A percentile compares a stretch with the other conserved stretches of the same genome.
These are phyloP conservation scores for Oleoguttula mirabilis DNA, from an alignment of 495 filamentous ascomycete genomes.

Conservation along the genomic window DNA sequence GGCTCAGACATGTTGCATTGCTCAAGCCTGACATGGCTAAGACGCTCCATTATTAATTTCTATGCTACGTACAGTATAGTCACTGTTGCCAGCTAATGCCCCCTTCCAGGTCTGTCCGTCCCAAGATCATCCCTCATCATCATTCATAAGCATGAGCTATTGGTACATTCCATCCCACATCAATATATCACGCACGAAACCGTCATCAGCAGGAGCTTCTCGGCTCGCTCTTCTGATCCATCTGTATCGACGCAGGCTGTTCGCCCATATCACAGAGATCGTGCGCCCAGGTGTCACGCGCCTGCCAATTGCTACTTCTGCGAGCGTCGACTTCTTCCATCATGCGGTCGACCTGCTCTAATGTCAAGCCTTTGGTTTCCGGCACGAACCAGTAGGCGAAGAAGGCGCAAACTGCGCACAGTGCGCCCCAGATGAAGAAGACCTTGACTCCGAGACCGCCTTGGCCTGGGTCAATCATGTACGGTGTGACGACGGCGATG, in stretches of 20 bases:
- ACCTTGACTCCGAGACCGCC: constrained; percentile 60
- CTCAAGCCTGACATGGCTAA: too few species aligned
- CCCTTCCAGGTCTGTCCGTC: too few species aligned
- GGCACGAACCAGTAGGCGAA: constrained; percentile 54
- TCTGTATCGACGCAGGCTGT: constrained; percentile 1
- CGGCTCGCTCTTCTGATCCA: constrained; percentile 1
- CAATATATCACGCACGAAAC: too few species aligned
- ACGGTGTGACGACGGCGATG: constrained; percentile 66
- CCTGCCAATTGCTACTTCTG: constrained; percentile 58
- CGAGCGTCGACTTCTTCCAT: constrained; percentile 70
- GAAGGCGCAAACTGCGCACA: constrained; percentile 40
- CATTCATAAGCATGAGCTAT: too few species aligned
- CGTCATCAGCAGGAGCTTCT: too few species aligned
- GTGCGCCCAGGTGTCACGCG: constrained; percentile 32
- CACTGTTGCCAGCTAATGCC: too few species aligned
- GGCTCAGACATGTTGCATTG: too few species aligned
- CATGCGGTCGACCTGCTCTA: constrained; percentile 86
- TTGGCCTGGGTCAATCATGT: constrained; percentile 52
- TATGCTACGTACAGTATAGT: too few species aligned
- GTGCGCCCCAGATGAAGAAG: constrained; percentile 44
- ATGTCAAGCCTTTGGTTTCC: constrained; percentile 44
- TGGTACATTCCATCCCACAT: too few species aligned
- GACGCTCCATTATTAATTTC: too few species aligned
- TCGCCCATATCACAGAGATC: background rate
- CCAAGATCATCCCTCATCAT: too few species aligned